These are phyloP conservation scores for Epicoccum nigrum DNA, from an alignment of 2,329 filamentous ascomycete genomes.

Conservation along the genomic window DNA sequence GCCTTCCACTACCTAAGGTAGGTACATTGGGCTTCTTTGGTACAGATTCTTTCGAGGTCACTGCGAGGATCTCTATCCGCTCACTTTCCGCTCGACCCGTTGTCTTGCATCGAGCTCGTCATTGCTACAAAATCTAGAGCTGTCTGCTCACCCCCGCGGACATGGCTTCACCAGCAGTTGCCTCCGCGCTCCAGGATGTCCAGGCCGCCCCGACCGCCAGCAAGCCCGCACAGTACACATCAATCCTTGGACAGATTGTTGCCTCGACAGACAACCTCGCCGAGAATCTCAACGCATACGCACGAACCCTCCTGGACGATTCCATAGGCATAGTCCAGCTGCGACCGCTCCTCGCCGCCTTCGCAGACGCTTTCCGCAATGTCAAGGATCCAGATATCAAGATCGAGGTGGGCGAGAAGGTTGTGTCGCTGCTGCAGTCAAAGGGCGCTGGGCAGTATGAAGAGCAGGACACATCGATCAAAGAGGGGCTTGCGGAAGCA, in stretches of 20 bases:
- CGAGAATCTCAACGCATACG: conserved; percentile 70
- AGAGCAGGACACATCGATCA: conserved; percentile 81
- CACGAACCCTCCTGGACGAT: conserved; percentile 70
- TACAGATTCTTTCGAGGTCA: too few species aligned
- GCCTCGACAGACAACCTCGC: conserved; percentile 55
- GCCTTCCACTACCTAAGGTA: conserved; percentile 1
- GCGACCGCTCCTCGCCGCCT: conserved; percentile 70
- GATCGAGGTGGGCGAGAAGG: conserved; percentile 76
- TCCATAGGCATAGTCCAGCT: conserved; percentile 77
- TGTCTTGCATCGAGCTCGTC: not conserved
- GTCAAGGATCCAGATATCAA: conserved; percentile 69
- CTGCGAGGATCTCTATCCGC: not conserved
- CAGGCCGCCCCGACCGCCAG: conserved; percentile 55
- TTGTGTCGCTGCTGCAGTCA: conserved; percentile 70
- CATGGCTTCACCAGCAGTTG: conserved; percentile 60
- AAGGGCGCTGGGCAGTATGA: conserved; percentile 74
- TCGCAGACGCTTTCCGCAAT: conserved; percentile 67
- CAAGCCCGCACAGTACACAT: conserved; percentile 63
- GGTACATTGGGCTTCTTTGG: too few species aligned
- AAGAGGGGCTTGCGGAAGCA: conserved; percentile 80
- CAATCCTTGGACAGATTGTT: conserved; percentile 63
- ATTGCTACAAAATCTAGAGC: conserved; percentile 4
- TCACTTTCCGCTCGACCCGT: not conserved
- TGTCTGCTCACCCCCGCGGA: conserved; percentile 17
- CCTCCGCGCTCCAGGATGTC: conserved; percentile 56